Conservation (phyloP, 768 basidiomycete genomes). For the Mycena filopes region DNA sequence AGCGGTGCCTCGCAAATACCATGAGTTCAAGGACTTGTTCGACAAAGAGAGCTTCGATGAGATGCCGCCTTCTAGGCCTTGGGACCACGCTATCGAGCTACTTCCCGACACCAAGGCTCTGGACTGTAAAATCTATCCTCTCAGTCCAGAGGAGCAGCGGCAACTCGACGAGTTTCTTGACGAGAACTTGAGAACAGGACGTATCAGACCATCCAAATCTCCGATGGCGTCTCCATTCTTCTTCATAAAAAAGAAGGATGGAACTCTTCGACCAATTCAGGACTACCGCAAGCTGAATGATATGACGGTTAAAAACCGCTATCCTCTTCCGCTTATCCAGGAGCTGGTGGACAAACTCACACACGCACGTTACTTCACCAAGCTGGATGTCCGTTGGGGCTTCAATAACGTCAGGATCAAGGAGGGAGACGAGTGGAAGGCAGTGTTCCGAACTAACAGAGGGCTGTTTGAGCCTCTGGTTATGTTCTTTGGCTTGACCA, state of each 20-base stretch:
- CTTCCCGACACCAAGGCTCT: too few relatives aligned
- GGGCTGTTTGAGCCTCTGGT: neutral
- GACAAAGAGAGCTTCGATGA: too few relatives aligned
- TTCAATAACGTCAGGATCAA: constrained; percentile 2
- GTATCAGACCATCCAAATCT: neutral
- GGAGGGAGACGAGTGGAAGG: constrained; percentile 5
- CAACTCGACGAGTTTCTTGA: neutral
- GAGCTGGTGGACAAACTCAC: neutral
- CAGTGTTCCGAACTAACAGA: neutral
- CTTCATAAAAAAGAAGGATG: neutral
- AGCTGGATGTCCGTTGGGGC: neutral
- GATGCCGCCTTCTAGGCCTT: too few relatives aligned
- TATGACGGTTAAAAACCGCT: too few relatives aligned
- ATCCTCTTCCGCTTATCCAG: neutral
- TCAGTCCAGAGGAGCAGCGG: neutral
- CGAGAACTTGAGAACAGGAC: constrained; percentile 4
- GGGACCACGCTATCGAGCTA: too few relatives aligned
- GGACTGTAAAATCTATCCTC: too few relatives aligned
- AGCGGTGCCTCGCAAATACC: neutral
- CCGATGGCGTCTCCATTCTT: neutral
- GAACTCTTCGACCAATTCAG: too few relatives aligned
- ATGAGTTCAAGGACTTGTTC: too few relatives aligned
- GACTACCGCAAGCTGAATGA: too few relatives aligned
- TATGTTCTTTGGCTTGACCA: constrained; percentile 1
- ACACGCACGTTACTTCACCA: neutral